A percentile compares a stretch with the other conserved stretches of the same genome.
These are phyloP conservation scores for Amphicarpaea edgeworthii DNA, from an alignment of 306 rosid species.

Conservation along the genomic window DNA sequence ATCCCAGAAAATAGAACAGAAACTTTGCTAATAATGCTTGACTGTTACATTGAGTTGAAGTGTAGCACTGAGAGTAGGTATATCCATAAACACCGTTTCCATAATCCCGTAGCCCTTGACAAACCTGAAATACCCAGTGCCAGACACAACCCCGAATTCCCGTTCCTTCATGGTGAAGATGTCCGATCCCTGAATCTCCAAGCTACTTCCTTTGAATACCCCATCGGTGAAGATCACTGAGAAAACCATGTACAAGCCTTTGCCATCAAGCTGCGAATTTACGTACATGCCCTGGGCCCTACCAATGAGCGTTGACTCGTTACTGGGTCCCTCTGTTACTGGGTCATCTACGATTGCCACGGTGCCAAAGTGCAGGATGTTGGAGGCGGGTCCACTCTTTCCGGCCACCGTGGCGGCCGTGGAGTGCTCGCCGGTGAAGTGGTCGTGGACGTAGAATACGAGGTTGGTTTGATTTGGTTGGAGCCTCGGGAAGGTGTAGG, in stretches of 20 bases:
- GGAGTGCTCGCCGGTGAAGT: slow-evolving; percentile 62
- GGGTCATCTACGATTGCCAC: slow-evolving; percentile 62
- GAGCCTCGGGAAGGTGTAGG: slow-evolving; percentile 52
- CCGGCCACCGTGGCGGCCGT: slow-evolving; percentile 63
- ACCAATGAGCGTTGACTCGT: slow-evolving; percentile 56
- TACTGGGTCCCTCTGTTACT: slow-evolving; percentile 59
- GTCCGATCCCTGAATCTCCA: slow-evolving; percentile 72
- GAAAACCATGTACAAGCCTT: slow-evolving; percentile 61
- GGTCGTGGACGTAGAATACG: slow-evolving; percentile 69
- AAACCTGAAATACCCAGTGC: slow-evolving; percentile 70
- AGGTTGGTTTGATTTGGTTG: slow-evolving; percentile 65
- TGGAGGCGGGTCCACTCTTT: slow-evolving; percentile 51
- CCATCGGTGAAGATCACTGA: slow-evolving; percentile 63
- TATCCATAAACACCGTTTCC: slow-evolving; percentile 67
- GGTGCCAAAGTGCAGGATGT: slow-evolving; percentile 64
- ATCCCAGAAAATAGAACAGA: too few relatives aligned
- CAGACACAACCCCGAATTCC: slow-evolving; percentile 66
- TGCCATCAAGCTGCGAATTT: slow-evolving; percentile 66
- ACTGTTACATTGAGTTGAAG: slow-evolving; percentile 64
- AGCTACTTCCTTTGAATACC: slow-evolving; percentile 59
- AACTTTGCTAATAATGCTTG: slow-evolving; percentile 45
- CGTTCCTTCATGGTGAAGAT: slow-evolving; percentile 48
- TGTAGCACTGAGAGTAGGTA: slow-evolving; percentile 57
- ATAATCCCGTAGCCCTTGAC: slow-evolving; percentile 66
- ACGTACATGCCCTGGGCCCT: slow-evolving; percentile 68